Evolutionary conservation across 306 rosid genomes (phyloP), one percentile per base, ranked within the genome.

Genomic region (Luffa acutangula): DNA sequence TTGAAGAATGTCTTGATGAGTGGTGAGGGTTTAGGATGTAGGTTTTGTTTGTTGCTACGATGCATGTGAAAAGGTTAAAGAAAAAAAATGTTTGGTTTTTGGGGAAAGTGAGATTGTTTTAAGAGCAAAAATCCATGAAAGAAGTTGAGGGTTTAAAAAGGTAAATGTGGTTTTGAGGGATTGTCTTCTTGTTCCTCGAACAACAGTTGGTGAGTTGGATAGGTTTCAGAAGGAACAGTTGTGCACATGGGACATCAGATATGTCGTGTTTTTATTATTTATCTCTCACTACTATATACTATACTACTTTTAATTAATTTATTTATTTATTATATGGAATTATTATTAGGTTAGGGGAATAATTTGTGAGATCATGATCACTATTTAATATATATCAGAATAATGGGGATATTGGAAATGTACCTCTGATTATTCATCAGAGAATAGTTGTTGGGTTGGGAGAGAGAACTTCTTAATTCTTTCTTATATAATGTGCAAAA

Each of bases 41-140:
- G 79, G 76, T 81, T 59, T 79, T 79, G 78, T 89, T 83, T 82
- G 83, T 83, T 82, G 83, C 42, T 87, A 87, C 70, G 81, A 72
- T 70, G 88, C 87, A 83, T 86, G 86, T 87, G 93, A 87, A 57
- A 76, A 70, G 42, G 88, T 17, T 53, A 53, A 53, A 53, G 57
- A 52, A 5, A 5, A 12, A 25, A 25, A 13, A 9, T 10, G 49
- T 18, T 7, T 37, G 14, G 36, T 60, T 82, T 82, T 78, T 79
- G 82, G 77, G 82, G 84, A 85, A 86, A 12, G 82, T 72, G 83
- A 73, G 84, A 79, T 81, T 62, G 82, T 75, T 41, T 76, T 37
- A n/a, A 34, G 53, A 45, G 13, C 41, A 72, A 20, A 36, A 52
- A 25, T 45, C 21, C 77, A 72, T 48, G 12, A 13, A 72, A 72